A percentile compares a stretch with the other conserved stretches of the same genome.
These are phyloP conservation scores for Lactarius evosmus DNA, from an alignment of 768 basidiomycete species.

Conservation along the genomic window DNA sequence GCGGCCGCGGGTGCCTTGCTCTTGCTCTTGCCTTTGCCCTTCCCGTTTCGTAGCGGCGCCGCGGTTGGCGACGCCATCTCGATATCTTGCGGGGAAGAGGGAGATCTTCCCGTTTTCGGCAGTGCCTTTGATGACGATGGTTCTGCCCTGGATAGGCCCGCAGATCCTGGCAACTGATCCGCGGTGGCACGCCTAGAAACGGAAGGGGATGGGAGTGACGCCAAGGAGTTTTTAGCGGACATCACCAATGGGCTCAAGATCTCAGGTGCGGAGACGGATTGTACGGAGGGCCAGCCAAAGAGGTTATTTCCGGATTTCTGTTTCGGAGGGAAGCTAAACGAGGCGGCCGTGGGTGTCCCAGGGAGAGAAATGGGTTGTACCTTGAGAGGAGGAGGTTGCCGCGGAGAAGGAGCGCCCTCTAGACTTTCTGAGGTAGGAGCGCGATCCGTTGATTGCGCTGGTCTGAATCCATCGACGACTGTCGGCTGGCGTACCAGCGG, in stretches of 20 bases:
- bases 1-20: conserved; percentile 11
- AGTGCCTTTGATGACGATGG: neutral
- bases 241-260: conserved; percentile 33
- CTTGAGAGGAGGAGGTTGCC: conserved; percentile 30
- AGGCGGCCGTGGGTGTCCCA: conserved; percentile 34
- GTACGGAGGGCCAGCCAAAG: conserved; percentile 31
- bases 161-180: conserved; percentile 5
- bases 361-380: conserved; percentile 33
- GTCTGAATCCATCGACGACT: conserved; percentile 12
- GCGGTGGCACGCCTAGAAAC: conserved; percentile 13
- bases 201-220: conserved; percentile 23
- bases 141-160: neutral
- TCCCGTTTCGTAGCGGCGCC: conserved; percentile 13
- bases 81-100: conserved; percentile 16
- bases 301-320: conserved; percentile 29
- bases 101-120: neutral
- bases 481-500: conserved; percentile 11
- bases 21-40: conserved; percentile 22
- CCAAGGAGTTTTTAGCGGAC: conserved; percentile 15
- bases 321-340: conserved; percentile 30
- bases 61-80: conserved; percentile 23
- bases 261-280: conserved; percentile 23
- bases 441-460: neutral
- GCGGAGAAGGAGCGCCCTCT: conserved; percentile 1
- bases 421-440: neutral